phyloP scores from a whole-genome alignment of 441 rosid species.

The Lepidium campestre region DNA sequence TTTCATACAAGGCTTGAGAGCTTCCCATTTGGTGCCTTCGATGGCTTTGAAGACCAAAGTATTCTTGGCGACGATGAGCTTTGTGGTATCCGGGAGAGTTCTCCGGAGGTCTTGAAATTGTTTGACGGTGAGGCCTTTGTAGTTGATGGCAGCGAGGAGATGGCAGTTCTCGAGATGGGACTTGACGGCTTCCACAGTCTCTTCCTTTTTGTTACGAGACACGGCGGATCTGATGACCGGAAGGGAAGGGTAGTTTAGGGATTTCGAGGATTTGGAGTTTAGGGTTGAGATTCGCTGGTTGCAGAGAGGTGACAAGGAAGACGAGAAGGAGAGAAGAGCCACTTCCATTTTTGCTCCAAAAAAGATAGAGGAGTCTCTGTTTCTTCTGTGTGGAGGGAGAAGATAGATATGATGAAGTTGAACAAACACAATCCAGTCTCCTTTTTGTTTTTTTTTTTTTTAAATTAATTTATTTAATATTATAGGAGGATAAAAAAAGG shows the following conservation, averaged over 20 bases:
- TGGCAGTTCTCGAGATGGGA: constrained; percentile 72
- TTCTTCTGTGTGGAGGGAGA: constrained; percentile 5
- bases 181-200: constrained; percentile 63
- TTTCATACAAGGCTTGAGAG: constrained; percentile 82
- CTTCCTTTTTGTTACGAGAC: constrained; percentile 67
- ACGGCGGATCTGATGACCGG: constrained; percentile 55
- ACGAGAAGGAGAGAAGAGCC: constrained; percentile 41
- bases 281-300: constrained; percentile 23
- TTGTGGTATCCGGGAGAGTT: constrained; percentile 61
- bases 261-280: constrained; percentile 31
- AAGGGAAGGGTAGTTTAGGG: constrained; percentile 12
- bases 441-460: not conserved
- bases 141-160: constrained; percentile 74
- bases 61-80: constrained; percentile 79
- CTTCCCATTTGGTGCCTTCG: constrained; percentile 86
- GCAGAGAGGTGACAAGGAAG: constrained; percentile 39
- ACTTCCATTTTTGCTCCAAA: constrained; percentile 44
- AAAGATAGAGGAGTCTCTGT: constrained; percentile 8
- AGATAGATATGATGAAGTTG: not conserved
- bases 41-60: constrained; percentile 78
- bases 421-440: not conserved
- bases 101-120: constrained; percentile 77
- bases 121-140: constrained; percentile 73
- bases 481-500: not conserved
- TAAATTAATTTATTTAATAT: not conserved